A percentile compares a stretch with the other conserved stretches of the same genome.
Conservation (phyloP, 2,329 filamentous ascomycete species). For the Talaromyces atroroseus region DNA sequence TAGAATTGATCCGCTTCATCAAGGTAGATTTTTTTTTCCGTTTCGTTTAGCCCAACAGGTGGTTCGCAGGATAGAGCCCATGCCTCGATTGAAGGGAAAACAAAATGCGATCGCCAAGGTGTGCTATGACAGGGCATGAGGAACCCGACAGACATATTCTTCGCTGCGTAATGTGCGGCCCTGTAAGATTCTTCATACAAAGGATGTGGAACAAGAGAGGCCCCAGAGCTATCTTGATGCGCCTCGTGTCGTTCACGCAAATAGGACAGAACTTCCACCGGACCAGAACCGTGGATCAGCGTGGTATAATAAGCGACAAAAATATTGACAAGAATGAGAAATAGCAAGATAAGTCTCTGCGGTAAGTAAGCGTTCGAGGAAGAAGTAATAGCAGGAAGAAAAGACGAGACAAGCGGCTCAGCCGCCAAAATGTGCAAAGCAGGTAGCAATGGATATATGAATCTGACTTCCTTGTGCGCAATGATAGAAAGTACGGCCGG, state of each 20-base stretch:
- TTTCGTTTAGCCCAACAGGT: conserved; percentile 60
- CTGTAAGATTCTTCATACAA: conserved; percentile 6
- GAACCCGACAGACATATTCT: conserved; percentile 60
- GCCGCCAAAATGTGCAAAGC: conserved; percentile 77
- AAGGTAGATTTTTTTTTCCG: conserved; percentile 62
- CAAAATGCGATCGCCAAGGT: conserved; percentile 84
- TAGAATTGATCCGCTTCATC: conserved; percentile 95
- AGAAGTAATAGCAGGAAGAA: conserved; percentile 43
- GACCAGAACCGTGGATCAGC: conserved; percentile 72
- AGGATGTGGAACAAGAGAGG: conserved; percentile 17
- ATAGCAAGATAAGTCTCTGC: conserved; percentile 50
- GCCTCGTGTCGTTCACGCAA: conserved; percentile 69
- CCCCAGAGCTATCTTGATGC: conserved; percentile 41
- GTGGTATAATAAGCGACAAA: conserved; percentile 68
- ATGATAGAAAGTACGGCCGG: conserved; percentile 66
- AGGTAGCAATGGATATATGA: conserved; percentile 88
- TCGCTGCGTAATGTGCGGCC: conserved; percentile 17
- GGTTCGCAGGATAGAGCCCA: conserved; percentile 90
- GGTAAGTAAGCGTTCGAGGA: conserved; percentile 34
- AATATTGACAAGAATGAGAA: conserved; percentile 61
- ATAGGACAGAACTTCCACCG: conserved; percentile 67
- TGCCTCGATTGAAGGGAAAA: conserved; percentile 67
- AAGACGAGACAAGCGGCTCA: conserved; percentile 60
- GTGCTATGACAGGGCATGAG: conserved; percentile 95
- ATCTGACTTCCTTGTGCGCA: conserved; percentile 94